These are phyloP conservation scores for Pulveroboletus sp. DNA, from an alignment of 1,284 basidiomycete species.

Conservation along the genomic window DNA sequence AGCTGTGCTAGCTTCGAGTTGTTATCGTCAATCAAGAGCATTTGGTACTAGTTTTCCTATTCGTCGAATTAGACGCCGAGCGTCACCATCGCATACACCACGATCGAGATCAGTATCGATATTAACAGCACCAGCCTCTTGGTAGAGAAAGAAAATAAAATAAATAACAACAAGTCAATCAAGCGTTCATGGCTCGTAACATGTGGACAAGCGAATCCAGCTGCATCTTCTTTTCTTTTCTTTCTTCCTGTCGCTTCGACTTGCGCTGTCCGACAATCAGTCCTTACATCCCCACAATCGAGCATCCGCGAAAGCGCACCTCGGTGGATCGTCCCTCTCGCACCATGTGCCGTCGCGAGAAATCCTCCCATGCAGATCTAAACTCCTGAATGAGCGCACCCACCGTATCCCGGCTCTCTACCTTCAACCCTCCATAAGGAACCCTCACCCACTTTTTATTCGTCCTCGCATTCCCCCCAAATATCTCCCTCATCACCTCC, in stretches of 20 bases:
- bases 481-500: conserved; percentile 13
- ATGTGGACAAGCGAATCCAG: conserved; percentile 12
- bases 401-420: conserved; percentile 15
- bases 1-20: no score
- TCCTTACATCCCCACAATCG: neutral
- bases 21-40: no score
- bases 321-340: neutral
- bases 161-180: no score
- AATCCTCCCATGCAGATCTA: conserved; percentile 14
- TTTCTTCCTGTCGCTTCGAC: neutral
- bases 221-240: conserved; percentile 7
- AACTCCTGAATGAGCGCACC: conserved; percentile 10
- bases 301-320: neutral
- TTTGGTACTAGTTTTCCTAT: no score
- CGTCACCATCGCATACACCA: no score
- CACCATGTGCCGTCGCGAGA: conserved; percentile 2
- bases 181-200: conserved; percentile 15
- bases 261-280: neutral
- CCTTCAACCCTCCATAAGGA: conserved; percentile 14
- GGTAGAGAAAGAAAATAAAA: no score
- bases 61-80: no score
- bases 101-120: no score
- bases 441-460: conserved; percentile 13
- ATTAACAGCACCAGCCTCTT: no score
- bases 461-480: conserved; percentile 10